phyloP scores from a whole-genome alignment of 768 basidiomycete genomes.

The Dentipellis sp. region DNA sequence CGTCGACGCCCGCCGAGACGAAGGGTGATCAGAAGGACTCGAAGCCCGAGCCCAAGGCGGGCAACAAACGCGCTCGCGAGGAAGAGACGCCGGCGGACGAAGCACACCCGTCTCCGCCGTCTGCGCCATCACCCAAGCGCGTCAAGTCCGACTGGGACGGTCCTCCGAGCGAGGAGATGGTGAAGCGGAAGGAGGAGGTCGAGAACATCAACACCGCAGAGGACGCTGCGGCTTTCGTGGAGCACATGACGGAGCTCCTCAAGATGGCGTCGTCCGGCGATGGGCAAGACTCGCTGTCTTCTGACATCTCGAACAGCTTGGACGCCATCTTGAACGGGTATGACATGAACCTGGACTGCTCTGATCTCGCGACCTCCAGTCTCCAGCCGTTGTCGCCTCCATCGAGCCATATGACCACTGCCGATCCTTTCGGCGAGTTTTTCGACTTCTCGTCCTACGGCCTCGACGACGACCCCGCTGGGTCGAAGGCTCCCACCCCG shows the following conservation, averaged over 20 bases:
- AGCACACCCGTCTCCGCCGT: slow-evolving; percentile 17
- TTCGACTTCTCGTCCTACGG: slow-evolving; percentile 59
- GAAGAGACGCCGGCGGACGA: slow-evolving; percentile 24
- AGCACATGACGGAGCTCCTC: slow-evolving; percentile 55
- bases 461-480: slow-evolving; percentile 48
- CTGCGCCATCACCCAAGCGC: slow-evolving; percentile 66
- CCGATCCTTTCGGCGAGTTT: slow-evolving; percentile 49
- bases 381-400: slow-evolving; percentile 24
- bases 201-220: slow-evolving; percentile 50
- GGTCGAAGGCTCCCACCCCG: slow-evolving; percentile 64
- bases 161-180: slow-evolving; percentile 34
- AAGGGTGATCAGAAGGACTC: slow-evolving; percentile 3
- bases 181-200: slow-evolving; percentile 18
- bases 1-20: slow-evolving; percentile 2
- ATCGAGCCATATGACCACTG: slow-evolving; percentile 23
- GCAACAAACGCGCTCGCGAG: slow-evolving; percentile 46
- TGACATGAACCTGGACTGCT: slow-evolving; percentile 29
- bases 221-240: slow-evolving; percentile 53
- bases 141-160: slow-evolving; percentile 66
- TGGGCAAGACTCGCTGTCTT: slow-evolving; percentile 30
- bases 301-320: slow-evolving; percentile 45
- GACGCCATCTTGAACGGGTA: slow-evolving; percentile 56
- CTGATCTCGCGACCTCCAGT: slow-evolving; percentile 14
- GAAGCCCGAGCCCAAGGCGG: slow-evolving; percentile 13
- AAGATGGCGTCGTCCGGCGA: slow-evolving; percentile 36